These are phyloP conservation scores for Vitis rupestris DNA, from an alignment of 164 flowering plant species.

Conservation along the genomic window DNA sequence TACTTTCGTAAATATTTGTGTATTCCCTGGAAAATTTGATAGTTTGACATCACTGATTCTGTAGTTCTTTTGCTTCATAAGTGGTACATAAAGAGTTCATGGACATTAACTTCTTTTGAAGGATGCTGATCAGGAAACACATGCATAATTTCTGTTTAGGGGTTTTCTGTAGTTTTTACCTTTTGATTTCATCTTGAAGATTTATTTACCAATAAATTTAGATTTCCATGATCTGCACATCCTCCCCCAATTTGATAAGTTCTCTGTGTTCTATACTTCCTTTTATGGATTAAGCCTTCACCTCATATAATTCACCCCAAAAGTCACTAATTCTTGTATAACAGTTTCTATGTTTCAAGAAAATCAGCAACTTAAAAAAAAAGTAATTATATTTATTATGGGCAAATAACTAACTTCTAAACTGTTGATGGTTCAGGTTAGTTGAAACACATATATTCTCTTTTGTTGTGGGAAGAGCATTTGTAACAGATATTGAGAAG, in stretches of 20 bases:
- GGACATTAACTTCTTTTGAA: neutral
- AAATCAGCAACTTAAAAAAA: too few species aligned
- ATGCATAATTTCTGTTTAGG: neutral
- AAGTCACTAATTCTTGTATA: too few species aligned
- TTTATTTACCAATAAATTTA: neutral
- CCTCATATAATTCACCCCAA: too few species aligned
- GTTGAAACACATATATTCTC: slow-evolving; percentile 98
- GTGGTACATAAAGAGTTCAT: neutral
- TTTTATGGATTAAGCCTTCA: too few species aligned
- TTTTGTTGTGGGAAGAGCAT: slow-evolving; percentile 99
- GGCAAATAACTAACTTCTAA: slow-evolving; percentile 14
- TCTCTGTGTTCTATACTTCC: too few species aligned
- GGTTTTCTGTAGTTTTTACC: neutral
- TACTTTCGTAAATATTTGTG: too few species aligned
- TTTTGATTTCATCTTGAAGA: neutral
- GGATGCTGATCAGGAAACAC: neutral
- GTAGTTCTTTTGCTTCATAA: too few species aligned
- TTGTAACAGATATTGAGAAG: slow-evolving; percentile 98
- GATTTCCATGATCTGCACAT: neutral
- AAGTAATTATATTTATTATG: neutral
- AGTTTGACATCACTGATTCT: too few species aligned
- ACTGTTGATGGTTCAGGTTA: slow-evolving; percentile 53
- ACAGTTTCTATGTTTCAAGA: too few species aligned
- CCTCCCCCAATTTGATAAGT: neutral
- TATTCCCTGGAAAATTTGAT: too few species aligned